A percentile compares a stretch with the other conserved stretches of the same genome.
These are phyloP conservation scores for Solanum infundibuliforme DNA, from an alignment of 257 asterid species.

Conservation along the genomic window DNA sequence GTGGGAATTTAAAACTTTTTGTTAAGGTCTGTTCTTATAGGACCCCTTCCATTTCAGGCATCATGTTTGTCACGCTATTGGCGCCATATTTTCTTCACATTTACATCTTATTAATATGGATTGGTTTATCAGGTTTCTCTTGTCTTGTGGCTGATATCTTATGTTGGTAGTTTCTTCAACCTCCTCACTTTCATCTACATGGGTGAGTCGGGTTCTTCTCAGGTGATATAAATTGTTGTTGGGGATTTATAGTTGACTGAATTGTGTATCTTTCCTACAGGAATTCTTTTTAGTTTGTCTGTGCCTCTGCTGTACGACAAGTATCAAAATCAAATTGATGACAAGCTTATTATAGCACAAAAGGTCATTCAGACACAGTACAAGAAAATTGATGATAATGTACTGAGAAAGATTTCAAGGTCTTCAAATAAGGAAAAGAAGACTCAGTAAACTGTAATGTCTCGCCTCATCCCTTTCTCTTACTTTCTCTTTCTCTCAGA, in stretches of 20 bases:
- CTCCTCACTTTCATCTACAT: constrained; percentile 60
- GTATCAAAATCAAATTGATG: constrained; percentile 70
- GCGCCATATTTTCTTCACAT: not conserved
- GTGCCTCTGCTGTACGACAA: constrained; percentile 62
- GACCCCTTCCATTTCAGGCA: not conserved
- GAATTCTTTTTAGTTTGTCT: constrained; percentile 62
- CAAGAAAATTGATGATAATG: constrained; percentile 32
- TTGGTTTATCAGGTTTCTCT: constrained; percentile 52
- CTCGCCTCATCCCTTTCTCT: not conserved
- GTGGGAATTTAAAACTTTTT: constrained; percentile 54
- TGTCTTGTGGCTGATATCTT: constrained; percentile 55
- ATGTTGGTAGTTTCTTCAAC: constrained; percentile 67
- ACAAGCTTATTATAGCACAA: constrained; percentile 41
- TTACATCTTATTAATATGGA: not conserved
- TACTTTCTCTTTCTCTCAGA: not conserved
- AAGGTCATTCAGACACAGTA: constrained; percentile 38
- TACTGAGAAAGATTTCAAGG: constrained; percentile 42
- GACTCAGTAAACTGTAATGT: constrained; percentile 47
- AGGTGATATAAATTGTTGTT: not conserved
- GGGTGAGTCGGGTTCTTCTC: constrained; percentile 32
- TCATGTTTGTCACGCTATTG: constrained; percentile 1
- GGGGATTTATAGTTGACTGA: not conserved
- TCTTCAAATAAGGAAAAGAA: constrained; percentile 59
- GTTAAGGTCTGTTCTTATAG: constrained; percentile 38
- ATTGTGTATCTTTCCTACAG: constrained; percentile 25